Evolutionary conservation across 148 eudicot species (phyloP), one percentile per base, ranked within the genome.

Genomic region (Polygonum aviculare): DNA sequence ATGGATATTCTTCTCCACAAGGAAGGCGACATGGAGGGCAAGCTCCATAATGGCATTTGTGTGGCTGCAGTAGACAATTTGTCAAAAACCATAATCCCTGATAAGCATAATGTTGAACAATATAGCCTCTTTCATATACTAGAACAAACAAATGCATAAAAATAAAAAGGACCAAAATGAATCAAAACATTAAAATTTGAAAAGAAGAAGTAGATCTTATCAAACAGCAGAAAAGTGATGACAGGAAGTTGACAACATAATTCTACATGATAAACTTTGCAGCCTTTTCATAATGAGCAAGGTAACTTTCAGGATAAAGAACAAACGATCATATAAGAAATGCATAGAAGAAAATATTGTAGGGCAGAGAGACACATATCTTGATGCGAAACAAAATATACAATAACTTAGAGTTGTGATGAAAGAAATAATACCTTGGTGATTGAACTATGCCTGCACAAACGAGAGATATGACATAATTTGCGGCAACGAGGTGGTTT

Each of bases 11-110:
- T 79, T 93, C 97, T 62, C 90, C 94, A 81, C 99, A 96, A 55
- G 87, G 82, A 80, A 89, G 86, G 59, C 84, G 81, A 79, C 99
- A 96, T 47, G 90, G 86, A 71, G 97, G 97, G 84, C 99, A 96
- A 75, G 97, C 90, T 85, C 99, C 99, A 85, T 96, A 96, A 76
- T 96, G 99, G 80, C 99, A 96, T 82, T 82, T 93, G 85, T 96
- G 99, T 40, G 96, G 91, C 99, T 96, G 89, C 79, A 73, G 63
- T 85, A 79, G 57, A 60, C 16, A 35, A 67, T 3, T 39, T 44
- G 47, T 44, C 47, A 44, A 1, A 2, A 44, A 44, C 47, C 47
- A 59, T 55, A 26, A 35, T 12, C 22, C 50, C 35, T 35, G 71
- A 31, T 33, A 31, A 33, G 40, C 11, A 63, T 33, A 33, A 19